These are phyloP conservation scores for Allomyces macrogynus DNA, from an alignment of 192 early-diverging fungal species.

Conservation along the genomic window DNA sequence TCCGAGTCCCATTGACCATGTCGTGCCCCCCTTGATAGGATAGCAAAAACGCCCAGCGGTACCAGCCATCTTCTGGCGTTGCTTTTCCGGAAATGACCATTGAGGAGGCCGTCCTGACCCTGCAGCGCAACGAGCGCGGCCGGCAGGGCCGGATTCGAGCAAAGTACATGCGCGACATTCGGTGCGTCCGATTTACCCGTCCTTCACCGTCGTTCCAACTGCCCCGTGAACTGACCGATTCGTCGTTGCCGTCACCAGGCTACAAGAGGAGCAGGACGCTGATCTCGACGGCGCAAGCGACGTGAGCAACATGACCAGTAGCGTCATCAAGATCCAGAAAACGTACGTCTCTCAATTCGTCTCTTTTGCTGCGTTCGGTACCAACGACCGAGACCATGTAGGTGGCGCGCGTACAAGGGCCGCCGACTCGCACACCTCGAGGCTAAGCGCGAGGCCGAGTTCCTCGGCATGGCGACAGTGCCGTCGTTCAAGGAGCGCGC, in stretches of 20 bases:
- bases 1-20: no score
- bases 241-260: background rate
- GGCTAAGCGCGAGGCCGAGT: background rate
- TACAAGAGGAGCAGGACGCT: background rate
- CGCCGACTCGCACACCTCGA: background rate
- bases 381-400: background rate
- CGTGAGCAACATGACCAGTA: background rate
- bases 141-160: constrained; percentile 31
- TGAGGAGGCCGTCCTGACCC: constrained; percentile 25
- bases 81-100: constrained; percentile 21
- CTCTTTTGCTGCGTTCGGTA: no score
- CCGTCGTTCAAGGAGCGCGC: background rate
- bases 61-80: background rate
- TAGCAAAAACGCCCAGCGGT: no score
- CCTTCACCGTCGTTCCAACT: background rate
- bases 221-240: background rate
- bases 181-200: constrained; percentile 7
- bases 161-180: constrained; percentile 41
- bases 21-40: no score
- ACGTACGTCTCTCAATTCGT: background rate
- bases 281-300: background rate
- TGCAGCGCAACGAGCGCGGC: constrained; percentile 35
- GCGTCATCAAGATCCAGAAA: background rate
- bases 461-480: background rate
- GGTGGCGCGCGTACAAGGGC: background rate